Evolutionary conservation across 345 rosid genomes (phyloP).

Genomic region (Barbarea vulgaris): DNA sequence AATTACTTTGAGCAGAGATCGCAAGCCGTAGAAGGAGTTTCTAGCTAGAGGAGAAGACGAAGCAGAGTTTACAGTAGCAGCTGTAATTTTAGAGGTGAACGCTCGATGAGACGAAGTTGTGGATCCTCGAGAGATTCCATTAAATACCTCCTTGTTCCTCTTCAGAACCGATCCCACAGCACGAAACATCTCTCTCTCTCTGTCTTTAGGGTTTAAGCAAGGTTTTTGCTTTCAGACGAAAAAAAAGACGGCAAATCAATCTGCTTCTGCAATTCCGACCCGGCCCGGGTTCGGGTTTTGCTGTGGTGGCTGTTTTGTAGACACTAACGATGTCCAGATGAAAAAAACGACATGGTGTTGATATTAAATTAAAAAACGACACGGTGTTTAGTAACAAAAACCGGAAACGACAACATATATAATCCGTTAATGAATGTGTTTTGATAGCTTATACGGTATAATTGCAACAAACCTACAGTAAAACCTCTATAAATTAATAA

Average conservation of each 20-base stretch:
- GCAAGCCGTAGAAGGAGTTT: slow-evolving; percentile 45
- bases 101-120: slow-evolving; percentile 38
- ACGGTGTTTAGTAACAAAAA: slow-evolving; percentile 11
- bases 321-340: slow-evolving; percentile 8
- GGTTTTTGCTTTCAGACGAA: slow-evolving; percentile 27
- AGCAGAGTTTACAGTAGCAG: slow-evolving; percentile 38
- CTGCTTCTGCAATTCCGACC: slow-evolving; percentile 29
- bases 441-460: no score
- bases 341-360: slow-evolving; percentile 8
- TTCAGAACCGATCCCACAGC: slow-evolving; percentile 56
- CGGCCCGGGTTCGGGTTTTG: slow-evolving; percentile 35
- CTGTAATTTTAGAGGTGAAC: slow-evolving; percentile 30
- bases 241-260: slow-evolving; percentile 2
- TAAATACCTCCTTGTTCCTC: slow-evolving; percentile 49
- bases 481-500: no score
- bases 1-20: slow-evolving; percentile 52
- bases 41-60: slow-evolving; percentile 43
- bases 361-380: not conserved
- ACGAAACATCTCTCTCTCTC: slow-evolving; percentile 48
- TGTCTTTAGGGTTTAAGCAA: slow-evolving; percentile 38
- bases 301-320: slow-evolving; percentile 33
- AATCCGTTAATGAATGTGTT: not conserved
- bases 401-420: not conserved
- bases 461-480: no score
- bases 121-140: slow-evolving; percentile 38